Conservation (phyloP, 2,329 filamentous ascomycete genomes). For the Lojkania enalia region DNA sequence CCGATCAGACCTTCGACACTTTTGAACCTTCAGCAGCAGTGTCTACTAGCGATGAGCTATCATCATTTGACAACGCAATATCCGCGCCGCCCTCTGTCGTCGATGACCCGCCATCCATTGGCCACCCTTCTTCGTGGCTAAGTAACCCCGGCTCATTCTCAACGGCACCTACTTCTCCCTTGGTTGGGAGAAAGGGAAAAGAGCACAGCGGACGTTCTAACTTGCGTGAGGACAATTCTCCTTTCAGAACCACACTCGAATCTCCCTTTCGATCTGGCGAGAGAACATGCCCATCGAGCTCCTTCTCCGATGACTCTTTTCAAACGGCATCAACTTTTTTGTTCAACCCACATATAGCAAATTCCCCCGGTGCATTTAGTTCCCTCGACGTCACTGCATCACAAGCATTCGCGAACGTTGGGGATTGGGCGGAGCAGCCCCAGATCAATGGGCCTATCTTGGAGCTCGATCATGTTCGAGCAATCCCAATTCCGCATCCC, state of each 20-base stretch:
- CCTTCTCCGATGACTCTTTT: slow-evolving; percentile 21
- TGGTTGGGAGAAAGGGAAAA: slow-evolving; percentile 21
- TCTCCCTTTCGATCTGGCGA: slow-evolving; percentile 30
- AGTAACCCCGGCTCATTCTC: slow-evolving; percentile 30
- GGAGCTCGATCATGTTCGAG: slow-evolving; percentile 26
- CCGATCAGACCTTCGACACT: slow-evolving; percentile 19
- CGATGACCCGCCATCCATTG: slow-evolving; percentile 29
- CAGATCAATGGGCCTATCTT: slow-evolving; percentile 33
- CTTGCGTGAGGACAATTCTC: slow-evolving; percentile 25
- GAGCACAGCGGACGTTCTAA: slow-evolving; percentile 29
- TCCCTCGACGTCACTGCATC: slow-evolving; percentile 33
- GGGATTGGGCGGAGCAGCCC: slow-evolving; percentile 35
- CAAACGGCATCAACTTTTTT: slow-evolving; percentile 23
- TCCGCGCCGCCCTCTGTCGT: slow-evolving; percentile 35
- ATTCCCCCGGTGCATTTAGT: slow-evolving; percentile 34
- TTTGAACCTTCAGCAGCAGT: slow-evolving; percentile 27
- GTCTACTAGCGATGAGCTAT: slow-evolving; percentile 26
- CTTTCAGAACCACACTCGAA: slow-evolving; percentile 18
- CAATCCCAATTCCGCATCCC: slow-evolving; percentile 36
- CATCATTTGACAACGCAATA: slow-evolving; percentile 31
- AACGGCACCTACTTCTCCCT: slow-evolving; percentile 32
- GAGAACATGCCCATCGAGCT: slow-evolving; percentile 25
- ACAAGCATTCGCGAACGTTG: slow-evolving; percentile 32
- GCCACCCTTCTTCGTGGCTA: slow-evolving; percentile 24
- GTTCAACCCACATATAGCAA: slow-evolving; percentile 35